Base-by-base conservation (phyloP, 2,329 filamentous ascomycete species). In the Aureobasidium sp. region DNA sequence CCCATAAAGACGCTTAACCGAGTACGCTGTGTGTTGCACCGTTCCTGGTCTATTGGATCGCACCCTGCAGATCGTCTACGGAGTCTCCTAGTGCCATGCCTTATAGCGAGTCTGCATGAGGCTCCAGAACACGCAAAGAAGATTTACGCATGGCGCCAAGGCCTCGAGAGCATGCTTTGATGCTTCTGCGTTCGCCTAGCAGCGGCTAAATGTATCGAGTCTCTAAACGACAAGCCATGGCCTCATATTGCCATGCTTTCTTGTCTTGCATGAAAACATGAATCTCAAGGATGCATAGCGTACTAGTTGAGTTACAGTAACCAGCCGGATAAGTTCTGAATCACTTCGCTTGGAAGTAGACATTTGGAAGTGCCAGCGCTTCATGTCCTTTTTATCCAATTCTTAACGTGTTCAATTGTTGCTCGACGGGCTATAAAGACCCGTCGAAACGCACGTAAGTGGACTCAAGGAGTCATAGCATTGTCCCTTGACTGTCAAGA, bases 291-390 rank as follows among this genome's bases (percentile, higher is more conserved):
- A 1, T 55, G 37, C n/a, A 39, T n/a, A n/a, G n/a, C 17, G 20
- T 13, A 37, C 15, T 13, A 39, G 32, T 17, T 37, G 20, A 12
- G 5, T 1, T 27, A 2, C 24, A 15, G 26, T 8, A 20, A 10
- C 34, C 10, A 9, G 27, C 26, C 13, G 34, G 50, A 13, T 12
- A 39, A 39, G 34, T 52, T 37, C 50, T 53, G 26, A 20, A 53
- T 27, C 37, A 56, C n/a, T n/a, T 57, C 53, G 53, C 53, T 57
- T 57, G 37, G 52, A 20, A n/a, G 26, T 56, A 32, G 24, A 44
- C 26, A 7, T 20, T 55, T 26, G 53, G 39, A 39, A 4, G 37
- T 46, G 17, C 20, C 26, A 29, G 39, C 52, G 13, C 26, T 15
- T 3, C 7, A n/a, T n/a, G 6, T 15, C 9, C 46, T 29, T 32